A percentile compares a stretch with the other conserved stretches of the same genome.
Evolutionary conservation across 306 rosid genomes (phyloP).

Genomic region (Neltuma alba): DNA sequence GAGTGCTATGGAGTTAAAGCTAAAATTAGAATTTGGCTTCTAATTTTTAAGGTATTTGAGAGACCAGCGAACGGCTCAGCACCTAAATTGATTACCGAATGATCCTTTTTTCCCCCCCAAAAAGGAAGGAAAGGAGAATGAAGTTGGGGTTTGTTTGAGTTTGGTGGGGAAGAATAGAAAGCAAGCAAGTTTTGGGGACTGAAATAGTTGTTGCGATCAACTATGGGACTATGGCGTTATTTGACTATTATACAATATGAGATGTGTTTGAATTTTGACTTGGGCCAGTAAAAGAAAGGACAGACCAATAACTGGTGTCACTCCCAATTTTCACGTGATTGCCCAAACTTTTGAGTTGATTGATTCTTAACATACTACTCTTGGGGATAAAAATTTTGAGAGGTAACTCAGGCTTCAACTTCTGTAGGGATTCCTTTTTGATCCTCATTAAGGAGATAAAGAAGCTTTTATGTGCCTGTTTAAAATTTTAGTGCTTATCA

Average conservation of each 20-base stretch:
- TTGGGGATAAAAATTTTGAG: background rate
- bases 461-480: background rate
- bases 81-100: background rate
- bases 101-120: background rate
- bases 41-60: background rate
- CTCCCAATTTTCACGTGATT: background rate
- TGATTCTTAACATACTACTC: background rate
- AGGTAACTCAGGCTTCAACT: background rate
- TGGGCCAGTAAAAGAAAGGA: background rate
- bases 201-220: background rate
- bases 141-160: background rate
- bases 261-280: background rate
- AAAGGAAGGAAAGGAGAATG: background rate
- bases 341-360: background rate
- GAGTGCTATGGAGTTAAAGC: background rate
- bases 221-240: background rate
- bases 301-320: background rate
- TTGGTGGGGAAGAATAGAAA: background rate
- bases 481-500: constrained; percentile 12
- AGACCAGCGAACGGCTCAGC: background rate
- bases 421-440: background rate
- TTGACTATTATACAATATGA: background rate
- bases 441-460: background rate
- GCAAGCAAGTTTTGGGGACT: background rate
- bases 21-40: background rate